A percentile compares a stretch with the other conserved stretches of the same genome.
These are phyloP conservation scores for Trichocladium uniseriatum DNA, from an alignment of 495 filamentous ascomycete species.

Conservation along the genomic window DNA sequence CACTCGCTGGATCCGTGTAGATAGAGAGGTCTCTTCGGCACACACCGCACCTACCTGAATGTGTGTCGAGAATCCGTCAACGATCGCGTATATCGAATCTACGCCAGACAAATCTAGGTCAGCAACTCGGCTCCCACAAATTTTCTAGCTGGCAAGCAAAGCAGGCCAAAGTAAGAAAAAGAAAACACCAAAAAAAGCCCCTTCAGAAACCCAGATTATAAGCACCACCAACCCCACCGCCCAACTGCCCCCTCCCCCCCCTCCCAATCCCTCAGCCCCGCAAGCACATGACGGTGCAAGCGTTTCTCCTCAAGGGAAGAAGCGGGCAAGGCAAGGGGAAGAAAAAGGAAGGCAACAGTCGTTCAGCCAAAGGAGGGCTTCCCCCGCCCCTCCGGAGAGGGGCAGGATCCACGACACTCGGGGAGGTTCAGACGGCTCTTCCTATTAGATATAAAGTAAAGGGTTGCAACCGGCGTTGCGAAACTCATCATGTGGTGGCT, in stretches of 20 bases:
- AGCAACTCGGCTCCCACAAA: no score
- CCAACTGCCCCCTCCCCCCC: constrained; percentile 14
- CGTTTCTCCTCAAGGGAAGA: constrained; percentile 9
- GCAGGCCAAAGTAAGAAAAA: neutral
- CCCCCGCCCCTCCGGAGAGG: neutral
- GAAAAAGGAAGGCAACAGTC: constrained; percentile 2
- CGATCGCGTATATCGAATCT: no score
- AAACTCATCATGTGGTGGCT: constrained; percentile 36
- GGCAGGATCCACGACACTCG: neutral
- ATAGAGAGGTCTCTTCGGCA: no score
- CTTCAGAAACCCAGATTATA: constrained; percentile 44
- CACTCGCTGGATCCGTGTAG: no score
- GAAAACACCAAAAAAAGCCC: constrained; percentile 7
- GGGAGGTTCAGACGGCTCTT: constrained; percentile 45
- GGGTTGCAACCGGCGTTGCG: constrained; percentile 42
- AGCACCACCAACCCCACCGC: constrained; percentile 37
- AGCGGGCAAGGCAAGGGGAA: constrained; percentile 2
- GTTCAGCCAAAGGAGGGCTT: constrained; percentile 7
- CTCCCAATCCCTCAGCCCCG: constrained; percentile 14
- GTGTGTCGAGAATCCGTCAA: no score
- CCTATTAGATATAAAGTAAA: constrained; percentile 32
- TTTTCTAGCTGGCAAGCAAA: no score
- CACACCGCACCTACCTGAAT: no score
- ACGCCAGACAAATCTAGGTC: no score
- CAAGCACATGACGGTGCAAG: constrained; percentile 43